Percentiles rank a stretch among this genome's conserved stretches.
Evolutionary conservation across 2,329 filamentous ascomycete genomes (phyloP).

Genomic region (Fusarium sp.): DNA sequence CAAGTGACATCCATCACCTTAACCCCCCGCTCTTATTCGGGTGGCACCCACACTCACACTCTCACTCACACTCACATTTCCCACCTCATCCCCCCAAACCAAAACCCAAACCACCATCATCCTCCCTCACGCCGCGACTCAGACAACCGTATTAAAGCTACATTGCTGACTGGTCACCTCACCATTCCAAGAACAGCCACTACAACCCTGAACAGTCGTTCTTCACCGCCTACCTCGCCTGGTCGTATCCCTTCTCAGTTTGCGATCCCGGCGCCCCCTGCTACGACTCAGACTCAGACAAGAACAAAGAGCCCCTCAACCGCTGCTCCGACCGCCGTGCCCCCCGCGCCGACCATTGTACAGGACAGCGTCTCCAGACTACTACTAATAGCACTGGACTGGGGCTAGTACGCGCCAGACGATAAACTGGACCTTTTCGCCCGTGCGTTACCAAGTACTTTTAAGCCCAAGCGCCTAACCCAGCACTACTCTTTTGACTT

Average conservation of each 20-base stretch:
- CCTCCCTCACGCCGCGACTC: slow-evolving; percentile 40
- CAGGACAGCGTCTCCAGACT: slow-evolving; percentile 37
- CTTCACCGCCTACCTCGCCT: slow-evolving; percentile 44
- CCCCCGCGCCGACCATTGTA: slow-evolving; percentile 28
- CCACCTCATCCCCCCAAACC: slow-evolving; percentile 27
- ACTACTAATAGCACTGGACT: slow-evolving; percentile 40
- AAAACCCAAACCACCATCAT: slow-evolving; percentile 33
- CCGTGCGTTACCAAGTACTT: slow-evolving; percentile 42
- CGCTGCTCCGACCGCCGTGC: slow-evolving; percentile 29
- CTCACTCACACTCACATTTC: slow-evolving; percentile 17
- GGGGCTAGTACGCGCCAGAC: slow-evolving; percentile 38
- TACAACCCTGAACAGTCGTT: slow-evolving; percentile 41
- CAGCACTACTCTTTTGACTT: slow-evolving; percentile 28
- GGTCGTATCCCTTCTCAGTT: slow-evolving; percentile 19
- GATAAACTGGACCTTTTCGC: slow-evolving; percentile 42
- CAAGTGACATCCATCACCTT: slow-evolving; percentile 3
- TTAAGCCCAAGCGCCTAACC: slow-evolving; percentile 36
- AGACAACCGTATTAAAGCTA: slow-evolving; percentile 39
- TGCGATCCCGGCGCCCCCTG: slow-evolving; percentile 19
- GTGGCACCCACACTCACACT: slow-evolving; percentile 28
- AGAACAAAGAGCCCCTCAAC: slow-evolving; percentile 29
- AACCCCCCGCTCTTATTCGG: slow-evolving; percentile 27
- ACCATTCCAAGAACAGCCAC: slow-evolving; percentile 51
- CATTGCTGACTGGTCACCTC: slow-evolving; percentile 48
- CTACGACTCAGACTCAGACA: slow-evolving; percentile 30